These are phyloP conservation scores for Kalaharituber pfeilii DNA, from an alignment of 2,329 filamentous ascomycete species.

Conservation along the genomic window DNA sequence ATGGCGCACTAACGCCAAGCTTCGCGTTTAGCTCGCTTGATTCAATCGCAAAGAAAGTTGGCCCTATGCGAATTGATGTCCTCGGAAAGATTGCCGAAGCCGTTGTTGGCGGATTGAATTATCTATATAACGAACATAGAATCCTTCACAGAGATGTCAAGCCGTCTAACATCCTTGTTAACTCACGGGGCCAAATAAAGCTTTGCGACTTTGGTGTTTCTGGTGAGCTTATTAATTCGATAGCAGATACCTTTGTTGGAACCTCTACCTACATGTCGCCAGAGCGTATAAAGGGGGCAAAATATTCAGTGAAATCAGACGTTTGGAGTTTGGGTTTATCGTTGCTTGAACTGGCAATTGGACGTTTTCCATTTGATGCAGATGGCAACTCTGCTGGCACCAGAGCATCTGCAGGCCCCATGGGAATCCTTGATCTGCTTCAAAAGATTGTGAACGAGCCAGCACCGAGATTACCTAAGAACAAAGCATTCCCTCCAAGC, in stretches of 20 bases:
- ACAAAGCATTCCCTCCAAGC: slow-evolving; percentile 88
- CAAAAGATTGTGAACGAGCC: slow-evolving; percentile 97
- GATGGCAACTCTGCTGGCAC: slow-evolving; percentile 58
- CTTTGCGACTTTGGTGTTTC: slow-evolving; percentile 98
- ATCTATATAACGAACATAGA: slow-evolving; percentile 85
- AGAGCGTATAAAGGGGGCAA: slow-evolving; percentile 89
- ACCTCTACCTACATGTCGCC: slow-evolving; percentile 99
- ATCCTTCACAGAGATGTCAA: slow-evolving; percentile 99
- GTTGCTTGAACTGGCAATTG: slow-evolving; percentile 94
- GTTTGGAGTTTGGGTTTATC: slow-evolving; percentile 95
- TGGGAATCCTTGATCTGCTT: slow-evolving; percentile 85
- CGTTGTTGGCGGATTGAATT: slow-evolving; percentile 79
- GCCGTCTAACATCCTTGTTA: slow-evolving; percentile 91
- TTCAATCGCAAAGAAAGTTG: slow-evolving; percentile 83
- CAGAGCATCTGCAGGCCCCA: slow-evolving; percentile 51
- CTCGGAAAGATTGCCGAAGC: slow-evolving; percentile 95
- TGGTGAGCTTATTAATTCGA: slow-evolving; percentile 90
- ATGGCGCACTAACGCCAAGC: background rate
- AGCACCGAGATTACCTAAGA: slow-evolving; percentile 83
- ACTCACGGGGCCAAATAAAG: slow-evolving; percentile 87
- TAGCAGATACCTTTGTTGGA: slow-evolving; percentile 94
- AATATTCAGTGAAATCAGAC: slow-evolving; percentile 95
- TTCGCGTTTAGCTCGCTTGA: slow-evolving; percentile 55
- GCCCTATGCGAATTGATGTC: slow-evolving; percentile 86
- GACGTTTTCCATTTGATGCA: slow-evolving; percentile 82